Base-by-base conservation (phyloP, 768 basidiomycete species). In the Clavulina sp. region DNA sequence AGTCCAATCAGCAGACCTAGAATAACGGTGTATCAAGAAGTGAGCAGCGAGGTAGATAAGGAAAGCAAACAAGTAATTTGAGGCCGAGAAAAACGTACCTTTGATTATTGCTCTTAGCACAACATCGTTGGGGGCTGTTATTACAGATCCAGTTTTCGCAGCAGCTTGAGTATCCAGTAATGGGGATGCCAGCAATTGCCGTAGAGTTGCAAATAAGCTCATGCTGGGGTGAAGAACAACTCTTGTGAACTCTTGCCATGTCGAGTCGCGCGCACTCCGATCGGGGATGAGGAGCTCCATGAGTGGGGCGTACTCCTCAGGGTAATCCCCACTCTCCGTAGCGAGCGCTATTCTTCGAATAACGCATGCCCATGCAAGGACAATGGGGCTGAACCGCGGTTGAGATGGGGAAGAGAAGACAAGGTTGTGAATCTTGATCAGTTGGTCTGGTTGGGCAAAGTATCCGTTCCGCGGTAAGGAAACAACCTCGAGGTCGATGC, bases 351-450 rank as follows among this genome's bases (percentile, higher is more conserved):
- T 61, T 30, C 78, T 73, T 7, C 79, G 80, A 3, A 93, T 73
- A 1, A 91, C 75, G 60, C 80, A 86, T 0, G 88, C 72, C 92
- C 92, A 96, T 0, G 79, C 80, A 4, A 91, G 68, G 58, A 84
- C 81, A 3, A 80, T 72, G 57, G 80, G 78, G 0, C 76, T 71
- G 59, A 78, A 78, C 56, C 84, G 80, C 57, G 76, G 75, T 50
- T 75, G 70, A 1, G 71, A 62, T 48, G 82, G 50, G 29, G 59
- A 70, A 1, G 74, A 69, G 3, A 70, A 70, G 32, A 87, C 75
- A 23, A 84, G 65, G 33, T 77, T 70, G 60, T 89, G 84, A 48
- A 89, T 73, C 38, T 70, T 69, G 57, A 72, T 70, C 29, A 88
- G 65, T n/a, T 74, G 72, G 5, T 71, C 68, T 0, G 82, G 79